These are phyloP conservation scores for Cyclocybe aegerita DNA, from an alignment of 768 basidiomycete genomes.

Conservation along the genomic window DNA sequence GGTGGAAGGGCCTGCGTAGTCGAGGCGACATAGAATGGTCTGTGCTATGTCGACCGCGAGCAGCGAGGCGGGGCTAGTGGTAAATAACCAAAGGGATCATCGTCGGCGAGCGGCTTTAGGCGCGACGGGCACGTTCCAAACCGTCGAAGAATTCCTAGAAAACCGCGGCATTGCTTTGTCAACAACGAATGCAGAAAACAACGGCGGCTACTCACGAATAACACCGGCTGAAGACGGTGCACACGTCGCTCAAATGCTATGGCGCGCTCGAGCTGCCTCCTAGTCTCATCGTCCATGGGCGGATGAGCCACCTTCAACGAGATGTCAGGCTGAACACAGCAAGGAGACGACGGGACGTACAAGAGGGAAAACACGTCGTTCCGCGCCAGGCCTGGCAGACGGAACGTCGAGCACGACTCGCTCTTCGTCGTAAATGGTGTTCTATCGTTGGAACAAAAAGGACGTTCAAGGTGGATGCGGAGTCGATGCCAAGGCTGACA, in stretches of 20 bases:
- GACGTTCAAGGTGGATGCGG: not conserved
- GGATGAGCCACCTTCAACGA: too few species aligned
- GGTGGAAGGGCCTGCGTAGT: too few species aligned
- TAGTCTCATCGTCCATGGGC: too few species aligned
- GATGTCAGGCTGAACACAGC: not conserved
- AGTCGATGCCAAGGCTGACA: not conserved
- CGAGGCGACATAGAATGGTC: too few species aligned
- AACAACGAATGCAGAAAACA: conserved; percentile 9
- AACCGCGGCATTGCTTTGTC: not conserved
- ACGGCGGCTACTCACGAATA: not conserved
- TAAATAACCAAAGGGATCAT: not conserved
- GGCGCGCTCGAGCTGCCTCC: not conserved
- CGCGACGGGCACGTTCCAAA: conserved; percentile 3
- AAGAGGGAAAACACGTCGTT: not conserved
- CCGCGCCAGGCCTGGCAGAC: not conserved
- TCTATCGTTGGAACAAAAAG: conserved; percentile 12
- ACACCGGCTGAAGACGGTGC: not conserved
- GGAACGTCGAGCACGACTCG: conserved; percentile 17
- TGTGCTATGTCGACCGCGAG: too few species aligned
- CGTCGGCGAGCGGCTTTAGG: not conserved
- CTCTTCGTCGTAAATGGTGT: conserved; percentile 26
- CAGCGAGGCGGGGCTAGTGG: not conserved
- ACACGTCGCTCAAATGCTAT: not conserved
- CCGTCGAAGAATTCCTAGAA: conserved; percentile 15
- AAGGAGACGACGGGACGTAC: conserved; percentile 1